Percentiles rank a stretch among this genome's conserved stretches.
Conservation (phyloP, 148 eudicot species). For the Hydrangea macrophylla region DNA sequence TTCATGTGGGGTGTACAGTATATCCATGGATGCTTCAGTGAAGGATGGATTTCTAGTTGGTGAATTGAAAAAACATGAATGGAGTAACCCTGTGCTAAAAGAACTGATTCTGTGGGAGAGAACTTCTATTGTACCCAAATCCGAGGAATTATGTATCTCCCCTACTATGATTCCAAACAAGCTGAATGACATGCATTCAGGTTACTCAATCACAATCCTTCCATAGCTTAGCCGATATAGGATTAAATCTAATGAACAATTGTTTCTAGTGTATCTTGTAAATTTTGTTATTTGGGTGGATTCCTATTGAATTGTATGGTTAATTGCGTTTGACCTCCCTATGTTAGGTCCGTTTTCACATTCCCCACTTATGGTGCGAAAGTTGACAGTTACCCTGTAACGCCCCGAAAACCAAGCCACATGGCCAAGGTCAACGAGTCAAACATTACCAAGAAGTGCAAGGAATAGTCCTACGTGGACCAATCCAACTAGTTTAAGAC, state of each 20-base stretch:
- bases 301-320: not conserved
- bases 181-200: constrained; percentile 24
- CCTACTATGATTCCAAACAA: constrained; percentile 4
- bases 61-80: constrained; percentile 62
- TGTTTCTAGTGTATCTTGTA: not conserved
- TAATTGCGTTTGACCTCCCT: too few species aligned
- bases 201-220: constrained; percentile 20
- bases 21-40: constrained; percentile 34
- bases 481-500: too few species aligned
- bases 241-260: not conserved
- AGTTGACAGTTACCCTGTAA: too few species aligned
- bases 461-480: too few species aligned
- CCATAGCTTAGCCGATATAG: constrained; percentile 15
- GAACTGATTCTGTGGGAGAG: constrained; percentile 85
- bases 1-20: constrained; percentile 83
- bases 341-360: too few species aligned
- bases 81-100: constrained; percentile 50
- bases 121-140: constrained; percentile 52
- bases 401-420: too few species aligned
- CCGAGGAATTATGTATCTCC: constrained; percentile 28
- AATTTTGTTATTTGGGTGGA: not conserved
- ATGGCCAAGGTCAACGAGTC: too few species aligned
- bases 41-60: constrained; percentile 47
- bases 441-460: too few species aligned
- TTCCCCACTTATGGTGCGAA: too few species aligned